These are phyloP conservation scores for Glaciozyma martinii DNA, from an alignment of 768 basidiomycete species.

Conservation along the genomic window DNA sequence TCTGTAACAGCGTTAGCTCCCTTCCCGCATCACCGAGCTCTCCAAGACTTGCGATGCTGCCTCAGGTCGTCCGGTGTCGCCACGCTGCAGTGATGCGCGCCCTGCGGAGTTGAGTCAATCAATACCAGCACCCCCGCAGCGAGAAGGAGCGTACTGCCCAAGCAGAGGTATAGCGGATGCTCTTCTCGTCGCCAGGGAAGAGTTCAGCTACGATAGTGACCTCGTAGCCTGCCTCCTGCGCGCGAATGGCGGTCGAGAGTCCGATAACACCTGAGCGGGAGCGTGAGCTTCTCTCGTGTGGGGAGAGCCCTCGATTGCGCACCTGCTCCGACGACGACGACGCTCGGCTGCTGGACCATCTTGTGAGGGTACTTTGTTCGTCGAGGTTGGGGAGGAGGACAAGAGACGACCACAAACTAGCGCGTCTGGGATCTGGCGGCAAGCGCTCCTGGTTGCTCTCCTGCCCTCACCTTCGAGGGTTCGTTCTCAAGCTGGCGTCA, in stretches of 20 bases:
- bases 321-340: background rate
- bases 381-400: no score
- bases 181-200: slow-evolving; percentile 62
- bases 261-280: slow-evolving; percentile 58
- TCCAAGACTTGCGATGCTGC: slow-evolving; percentile 50
- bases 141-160: slow-evolving; percentile 45
- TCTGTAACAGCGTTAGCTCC: slow-evolving; percentile 40
- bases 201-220: slow-evolving; percentile 65
- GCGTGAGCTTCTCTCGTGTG: background rate
- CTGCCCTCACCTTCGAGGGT: no score
- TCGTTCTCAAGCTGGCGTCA: no score
- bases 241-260: slow-evolving; percentile 61
- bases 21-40: background rate
- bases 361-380: no score
- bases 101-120: no score
- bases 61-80: slow-evolving; percentile 46
- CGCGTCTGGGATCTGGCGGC: no score
- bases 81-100: slow-evolving; percentile 40
- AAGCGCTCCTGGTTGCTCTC: no score
- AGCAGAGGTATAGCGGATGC: slow-evolving; percentile 65
- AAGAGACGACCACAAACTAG: no score
- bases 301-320: background rate
- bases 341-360: no score
- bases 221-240: slow-evolving; percentile 57
- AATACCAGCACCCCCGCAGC: no score